Evolutionary conservation across 306 rosid genomes (phyloP), one percentile per base, ranked within the genome.

Genomic region (Delonix regia): DNA sequence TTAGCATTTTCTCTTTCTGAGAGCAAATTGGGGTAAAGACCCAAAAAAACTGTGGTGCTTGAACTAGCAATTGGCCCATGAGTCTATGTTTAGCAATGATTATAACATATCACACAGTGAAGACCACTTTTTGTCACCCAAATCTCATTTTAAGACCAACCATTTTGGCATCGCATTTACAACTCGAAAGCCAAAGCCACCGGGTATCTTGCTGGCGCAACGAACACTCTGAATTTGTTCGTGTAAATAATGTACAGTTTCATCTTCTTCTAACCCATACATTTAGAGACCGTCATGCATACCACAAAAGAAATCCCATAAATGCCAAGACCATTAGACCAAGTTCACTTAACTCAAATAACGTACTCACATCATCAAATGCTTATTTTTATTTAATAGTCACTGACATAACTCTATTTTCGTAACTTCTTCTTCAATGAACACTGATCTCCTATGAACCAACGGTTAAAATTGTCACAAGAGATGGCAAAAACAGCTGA

Each of bases 121-220:
- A 77, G 53, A 47, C 30, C 69, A 44, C 48, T 61, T 65, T 52
- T 41, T 64, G 55, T 61, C 33, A 39, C 60, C 53, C 83, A 68
- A 33, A 51, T 77, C 83, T 63, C 64, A 67, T 57, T 45, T 34
- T 69, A 60, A 47, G 82, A 39, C 82, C 77, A 75, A 44, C 48
- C 67, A 38, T 64, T 75, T 69, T 34, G 55, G 80, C 63, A 66
- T 24, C 57, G 16, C 66, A 64, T 38, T 63, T 36, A 15, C 68
- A 16, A 41, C 42, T 34, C 21, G 30, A 7, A 25, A 27, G 16
- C 66, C 39, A 7, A 30, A 60, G 3, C 21, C 41, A 6, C 6
- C 41, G 14, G 38, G 38, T 14, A 59, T 59, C 65, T 59, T 45
- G 47, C 8, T 5, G 41, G 6, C 6, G 8, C 6, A 38, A 38